These are phyloP conservation scores for Nakazawaea ernobii DNA, from an alignment of 805 yeast genomes.

Conservation along the genomic window DNA sequence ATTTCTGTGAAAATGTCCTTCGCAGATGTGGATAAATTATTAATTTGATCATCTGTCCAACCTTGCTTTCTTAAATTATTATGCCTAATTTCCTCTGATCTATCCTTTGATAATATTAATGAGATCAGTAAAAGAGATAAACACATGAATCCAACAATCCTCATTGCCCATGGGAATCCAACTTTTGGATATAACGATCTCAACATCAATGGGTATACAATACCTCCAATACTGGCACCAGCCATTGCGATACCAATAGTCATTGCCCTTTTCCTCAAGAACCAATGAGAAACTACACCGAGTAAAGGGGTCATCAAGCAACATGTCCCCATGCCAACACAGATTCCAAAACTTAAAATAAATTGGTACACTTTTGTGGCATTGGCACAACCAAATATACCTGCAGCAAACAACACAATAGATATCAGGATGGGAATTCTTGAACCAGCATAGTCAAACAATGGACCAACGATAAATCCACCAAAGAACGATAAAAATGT, in stretches of 20 bases:
- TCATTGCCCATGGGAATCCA: slow-evolving; percentile 54
- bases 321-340: slow-evolving; percentile 55
- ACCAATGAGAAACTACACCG: slow-evolving; percentile 64
- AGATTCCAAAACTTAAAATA: slow-evolving; percentile 50
- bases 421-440: slow-evolving; percentile 38
- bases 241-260: slow-evolving; percentile 46
- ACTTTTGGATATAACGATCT: slow-evolving; percentile 39
- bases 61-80: slow-evolving; percentile 16
- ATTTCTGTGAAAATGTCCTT: slow-evolving; percentile 14
- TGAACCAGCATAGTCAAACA: slow-evolving; percentile 61
- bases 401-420: slow-evolving; percentile 39
- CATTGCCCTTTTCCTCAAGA: slow-evolving; percentile 49
- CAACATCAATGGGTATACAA: slow-evolving; percentile 45
- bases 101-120: slow-evolving; percentile 33
- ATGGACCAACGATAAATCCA: slow-evolving; percentile 35
- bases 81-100: slow-evolving; percentile 25
- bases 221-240: slow-evolving; percentile 53
- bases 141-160: slow-evolving; percentile 44
- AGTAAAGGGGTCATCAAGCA: slow-evolving; percentile 56
- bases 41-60: slow-evolving; percentile 4
- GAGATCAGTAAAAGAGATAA: slow-evolving; percentile 32
- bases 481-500: slow-evolving; percentile 41
- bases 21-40: neutral
- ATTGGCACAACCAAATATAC: slow-evolving; percentile 53
- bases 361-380: slow-evolving; percentile 54